Evolutionary conservation across 1,139 yeast genomes (phyloP).

Genomic region (Geotrichum aggregatum): DNA sequence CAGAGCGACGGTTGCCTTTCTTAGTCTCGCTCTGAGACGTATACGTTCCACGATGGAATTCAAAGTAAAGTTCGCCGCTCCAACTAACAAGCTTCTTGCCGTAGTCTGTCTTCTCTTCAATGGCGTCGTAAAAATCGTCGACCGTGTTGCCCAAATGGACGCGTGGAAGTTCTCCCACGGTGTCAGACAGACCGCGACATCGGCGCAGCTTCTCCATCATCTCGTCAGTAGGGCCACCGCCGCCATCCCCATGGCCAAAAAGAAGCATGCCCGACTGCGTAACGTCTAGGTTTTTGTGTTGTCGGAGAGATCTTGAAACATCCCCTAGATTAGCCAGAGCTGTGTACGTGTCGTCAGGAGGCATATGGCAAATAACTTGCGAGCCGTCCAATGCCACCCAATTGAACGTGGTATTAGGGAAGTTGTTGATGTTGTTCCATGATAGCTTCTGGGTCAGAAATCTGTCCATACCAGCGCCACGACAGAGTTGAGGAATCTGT

Average conservation of each 20-base stretch:
- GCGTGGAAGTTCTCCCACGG: conserved; percentile 72
- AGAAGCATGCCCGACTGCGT: conserved; percentile 71
- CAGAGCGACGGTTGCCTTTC: conserved; percentile 73
- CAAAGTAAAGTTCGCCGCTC: conserved; percentile 91
- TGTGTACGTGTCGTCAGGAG: conserved; percentile 93
- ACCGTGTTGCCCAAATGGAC: conserved; percentile 74
- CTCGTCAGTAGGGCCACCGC: conserved; percentile 94
- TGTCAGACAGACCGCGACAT: conserved; percentile 80
- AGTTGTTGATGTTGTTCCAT: conserved; percentile 89
- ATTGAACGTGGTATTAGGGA: conserved; percentile 86
- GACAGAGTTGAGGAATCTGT: conserved; percentile 90
- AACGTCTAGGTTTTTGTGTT: conserved; percentile 77
- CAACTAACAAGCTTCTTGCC: conserved; percentile 76
- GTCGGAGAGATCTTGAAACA: conserved; percentile 69
- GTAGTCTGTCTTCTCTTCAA: conserved; percentile 57
- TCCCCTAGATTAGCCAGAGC: conserved; percentile 92
- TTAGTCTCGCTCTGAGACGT: conserved; percentile 89
- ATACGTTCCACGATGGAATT: conserved; percentile 94
- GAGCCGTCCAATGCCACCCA: conserved; percentile 95
- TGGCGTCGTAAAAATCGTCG: conserved; percentile 69
- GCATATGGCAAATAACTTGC: conserved; percentile 93
- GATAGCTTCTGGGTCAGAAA: conserved; percentile 90
- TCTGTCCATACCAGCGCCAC: conserved; percentile 72
- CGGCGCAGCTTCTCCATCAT: conserved; percentile 90
- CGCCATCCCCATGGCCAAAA: conserved; percentile 96